phyloP scores from a whole-genome alignment of 1,139 yeast species.

The Saccharomyces hybrid region DNA sequence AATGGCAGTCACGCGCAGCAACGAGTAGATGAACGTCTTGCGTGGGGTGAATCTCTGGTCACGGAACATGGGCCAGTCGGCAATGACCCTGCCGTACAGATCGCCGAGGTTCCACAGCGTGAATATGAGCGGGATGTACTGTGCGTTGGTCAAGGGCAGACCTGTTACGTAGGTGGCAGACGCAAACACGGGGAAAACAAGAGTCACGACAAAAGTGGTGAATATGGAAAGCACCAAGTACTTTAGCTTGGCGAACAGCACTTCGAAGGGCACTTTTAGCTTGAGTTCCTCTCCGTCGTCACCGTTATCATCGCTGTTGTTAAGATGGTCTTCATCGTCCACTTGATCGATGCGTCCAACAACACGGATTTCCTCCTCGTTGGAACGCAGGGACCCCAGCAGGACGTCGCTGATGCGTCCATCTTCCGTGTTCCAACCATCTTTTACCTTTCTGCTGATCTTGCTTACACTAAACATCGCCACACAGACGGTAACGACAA shows the following conservation, averaged over 20 bases:
- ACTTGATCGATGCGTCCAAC: background rate
- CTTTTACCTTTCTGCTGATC: slow-evolving; percentile 11
- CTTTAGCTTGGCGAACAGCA: slow-evolving; percentile 52
- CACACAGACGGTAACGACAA: slow-evolving; percentile 48
- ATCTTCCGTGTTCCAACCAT: background rate
- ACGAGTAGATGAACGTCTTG: slow-evolving; percentile 43
- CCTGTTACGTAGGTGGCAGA: slow-evolving; percentile 47
- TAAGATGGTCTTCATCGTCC: background rate
- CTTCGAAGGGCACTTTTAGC: slow-evolving; percentile 27
- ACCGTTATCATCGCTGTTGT: background rate
- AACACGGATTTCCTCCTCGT: background rate
- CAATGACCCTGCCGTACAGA: slow-evolving; percentile 68
- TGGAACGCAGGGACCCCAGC: background rate
- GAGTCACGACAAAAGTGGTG: slow-evolving; percentile 64
- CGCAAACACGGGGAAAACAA: slow-evolving; percentile 88
- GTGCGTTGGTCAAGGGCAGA: slow-evolving; percentile 31
- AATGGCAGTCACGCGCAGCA: slow-evolving; percentile 47
- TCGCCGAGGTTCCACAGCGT: slow-evolving; percentile 89
- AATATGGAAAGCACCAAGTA: slow-evolving; percentile 64
- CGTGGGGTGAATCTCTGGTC: slow-evolving; percentile 19
- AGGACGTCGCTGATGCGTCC: background rate
- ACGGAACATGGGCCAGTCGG: slow-evolving; percentile 34
- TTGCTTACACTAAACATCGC: slow-evolving; percentile 27
- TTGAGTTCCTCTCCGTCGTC: slow-evolving; percentile 6
- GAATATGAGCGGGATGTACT: slow-evolving; percentile 69